Conservation (phyloP, 306 rosid genomes). For the Cucumis cinereus region DNA sequence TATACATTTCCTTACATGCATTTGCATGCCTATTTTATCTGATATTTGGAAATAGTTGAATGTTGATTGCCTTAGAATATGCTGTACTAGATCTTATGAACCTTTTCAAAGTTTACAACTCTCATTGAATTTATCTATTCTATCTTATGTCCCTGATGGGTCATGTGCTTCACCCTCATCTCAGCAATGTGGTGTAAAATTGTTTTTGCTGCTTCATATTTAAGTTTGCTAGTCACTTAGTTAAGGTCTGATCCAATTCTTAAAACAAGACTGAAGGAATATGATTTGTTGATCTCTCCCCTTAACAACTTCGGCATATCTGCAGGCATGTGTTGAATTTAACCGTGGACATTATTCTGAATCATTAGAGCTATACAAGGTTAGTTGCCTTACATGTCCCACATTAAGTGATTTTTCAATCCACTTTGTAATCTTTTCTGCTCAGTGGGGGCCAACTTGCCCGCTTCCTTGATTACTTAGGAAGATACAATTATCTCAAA, state of each 20-base stretch:
- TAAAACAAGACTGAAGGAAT: not conserved
- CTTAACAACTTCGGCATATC: conserved; percentile 17
- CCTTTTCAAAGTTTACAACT: not conserved
- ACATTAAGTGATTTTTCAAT: conserved; percentile 3
- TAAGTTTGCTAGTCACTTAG: not conserved
- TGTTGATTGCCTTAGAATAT: not conserved
- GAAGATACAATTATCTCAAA: not conserved
- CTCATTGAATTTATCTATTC: not conserved
- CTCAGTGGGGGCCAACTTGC: not conserved
- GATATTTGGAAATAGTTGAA: not conserved
- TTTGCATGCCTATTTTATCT: not conserved
- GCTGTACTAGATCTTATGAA: not conserved
- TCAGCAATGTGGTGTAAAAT: not conserved
- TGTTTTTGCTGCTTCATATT: not conserved
- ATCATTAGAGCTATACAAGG: conserved; percentile 93
- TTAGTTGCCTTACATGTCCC: conserved; percentile 28
- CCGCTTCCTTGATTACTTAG: not conserved
- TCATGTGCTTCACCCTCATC: not conserved
- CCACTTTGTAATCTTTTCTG: conserved; percentile 1
- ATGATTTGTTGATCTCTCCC: not conserved
- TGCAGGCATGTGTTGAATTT: conserved; percentile 98
- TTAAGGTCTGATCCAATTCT: not conserved
- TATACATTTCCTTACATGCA: not conserved
- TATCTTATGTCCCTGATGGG: not conserved
- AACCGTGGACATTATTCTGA: conserved; percentile 81